Percentiles rank a stretch among this genome's conserved stretches.
Conservation (phyloP, 2,329 filamentous ascomycete genomes). For the Parastagonospora nodorum region DNA sequence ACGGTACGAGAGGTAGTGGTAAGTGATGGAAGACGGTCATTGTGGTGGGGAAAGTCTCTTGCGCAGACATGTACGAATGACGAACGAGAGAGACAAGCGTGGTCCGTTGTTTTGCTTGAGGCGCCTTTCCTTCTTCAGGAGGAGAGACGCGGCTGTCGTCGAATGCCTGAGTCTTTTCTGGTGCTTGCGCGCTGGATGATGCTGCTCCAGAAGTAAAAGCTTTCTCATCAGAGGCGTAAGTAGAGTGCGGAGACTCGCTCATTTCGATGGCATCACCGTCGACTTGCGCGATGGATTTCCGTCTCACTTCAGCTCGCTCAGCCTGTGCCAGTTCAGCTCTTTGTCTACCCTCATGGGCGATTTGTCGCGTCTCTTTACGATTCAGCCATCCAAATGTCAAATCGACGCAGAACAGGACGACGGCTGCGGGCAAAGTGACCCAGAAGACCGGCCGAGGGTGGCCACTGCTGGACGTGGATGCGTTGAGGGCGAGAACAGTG, state of each 20-base stretch:
- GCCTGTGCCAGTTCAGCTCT: constrained; percentile 53
- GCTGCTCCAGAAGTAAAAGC: constrained; percentile 1
- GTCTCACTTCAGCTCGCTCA: constrained; percentile 38
- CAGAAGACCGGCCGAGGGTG: constrained; percentile 66
- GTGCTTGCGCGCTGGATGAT: constrained; percentile 3
- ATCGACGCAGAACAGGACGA: constrained; percentile 73
- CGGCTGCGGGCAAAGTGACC: constrained; percentile 70
- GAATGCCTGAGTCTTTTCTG: constrained; percentile 4
- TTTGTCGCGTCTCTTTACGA: constrained; percentile 65
- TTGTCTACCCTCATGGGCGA: constrained; percentile 61
- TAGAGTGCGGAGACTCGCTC: constrained; percentile 1
- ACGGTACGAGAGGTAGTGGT: constrained; percentile 70
- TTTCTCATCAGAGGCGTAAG: constrained; percentile 15
- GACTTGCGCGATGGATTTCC: constrained; percentile 17
- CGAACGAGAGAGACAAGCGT: constrained; percentile 60
- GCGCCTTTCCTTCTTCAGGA: constrained; percentile 11
- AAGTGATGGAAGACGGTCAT: constrained; percentile 69
- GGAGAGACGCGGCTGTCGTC: neutral
- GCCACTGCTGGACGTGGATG: constrained; percentile 55
- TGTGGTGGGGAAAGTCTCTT: constrained; percentile 73
- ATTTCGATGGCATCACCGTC: constrained; percentile 11
- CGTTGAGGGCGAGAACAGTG: constrained; percentile 69
- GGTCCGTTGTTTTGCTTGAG: constrained; percentile 22
- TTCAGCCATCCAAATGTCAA: constrained; percentile 66
- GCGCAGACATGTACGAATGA: constrained; percentile 61